These are phyloP conservation scores for Spiromastix sp. DNA, from an alignment of 2,329 filamentous ascomycete genomes.

Conservation along the genomic window DNA sequence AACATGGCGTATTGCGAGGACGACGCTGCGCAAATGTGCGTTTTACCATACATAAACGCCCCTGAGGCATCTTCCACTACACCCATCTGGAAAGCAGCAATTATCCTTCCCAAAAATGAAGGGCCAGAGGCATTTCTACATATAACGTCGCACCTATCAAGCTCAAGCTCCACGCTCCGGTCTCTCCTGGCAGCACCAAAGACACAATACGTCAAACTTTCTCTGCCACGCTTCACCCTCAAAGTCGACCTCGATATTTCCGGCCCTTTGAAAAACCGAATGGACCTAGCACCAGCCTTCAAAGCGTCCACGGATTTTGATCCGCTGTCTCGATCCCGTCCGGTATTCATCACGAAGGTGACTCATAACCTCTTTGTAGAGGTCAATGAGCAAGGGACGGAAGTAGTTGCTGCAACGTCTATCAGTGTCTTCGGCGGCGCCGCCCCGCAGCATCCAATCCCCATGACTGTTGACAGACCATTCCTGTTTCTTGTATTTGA, in stretches of 20 bases:
- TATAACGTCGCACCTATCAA: slow-evolving; percentile 4
- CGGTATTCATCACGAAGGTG: neutral
- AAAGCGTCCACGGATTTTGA: neutral
- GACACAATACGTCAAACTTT: slow-evolving; percentile 3
- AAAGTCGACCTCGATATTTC: slow-evolving; percentile 1
- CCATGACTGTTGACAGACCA: slow-evolving; percentile 5
- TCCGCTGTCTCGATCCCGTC: neutral
- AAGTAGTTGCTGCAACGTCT: slow-evolving; percentile 5
- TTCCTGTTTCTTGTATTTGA: slow-evolving; percentile 8
- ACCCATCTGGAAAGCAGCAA: slow-evolving; percentile 6
- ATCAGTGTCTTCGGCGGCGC: neutral
- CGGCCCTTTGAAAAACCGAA: neutral
- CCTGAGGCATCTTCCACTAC: neutral
- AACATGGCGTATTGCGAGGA: slow-evolving; percentile 5
- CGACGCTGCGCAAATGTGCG: slow-evolving; percentile 5
- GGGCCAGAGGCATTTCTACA: neutral
- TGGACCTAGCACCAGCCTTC: slow-evolving; percentile 2
- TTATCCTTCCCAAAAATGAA: slow-evolving; percentile 6
- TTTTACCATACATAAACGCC: slow-evolving; percentile 4
- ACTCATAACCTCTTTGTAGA: slow-evolving; percentile 7
- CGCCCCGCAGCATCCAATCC: neutral
- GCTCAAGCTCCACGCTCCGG: slow-evolving; percentile 3
- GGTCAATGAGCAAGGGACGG: slow-evolving; percentile 7
- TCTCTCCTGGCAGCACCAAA: neutral
- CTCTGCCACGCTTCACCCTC: slow-evolving; percentile 7